These are phyloP conservation scores for Carex parvula DNA, from an alignment of 176 grass and related monocot species.

Conservation along the genomic window DNA sequence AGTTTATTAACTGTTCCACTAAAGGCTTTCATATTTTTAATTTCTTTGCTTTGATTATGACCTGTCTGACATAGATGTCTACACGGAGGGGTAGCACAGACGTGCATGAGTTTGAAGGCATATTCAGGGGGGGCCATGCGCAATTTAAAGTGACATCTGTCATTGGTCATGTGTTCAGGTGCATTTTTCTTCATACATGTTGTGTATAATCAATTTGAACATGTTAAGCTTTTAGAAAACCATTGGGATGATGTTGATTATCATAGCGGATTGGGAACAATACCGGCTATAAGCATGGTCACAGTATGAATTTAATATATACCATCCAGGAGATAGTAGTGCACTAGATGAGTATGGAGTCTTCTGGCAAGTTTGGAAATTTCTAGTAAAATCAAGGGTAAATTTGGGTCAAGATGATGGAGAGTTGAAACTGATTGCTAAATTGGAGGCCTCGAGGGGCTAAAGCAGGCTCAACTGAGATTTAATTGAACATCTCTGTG, in stretches of 20 bases:
- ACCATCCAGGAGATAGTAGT: not conserved
- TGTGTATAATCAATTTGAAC: not conserved
- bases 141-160: slow-evolving; percentile 87
- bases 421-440: not conserved
- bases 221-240: not conserved
- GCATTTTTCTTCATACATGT: not conserved
- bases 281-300: not conserved
- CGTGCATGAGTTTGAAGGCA: slow-evolving; percentile 87
- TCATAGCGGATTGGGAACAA: not conserved
- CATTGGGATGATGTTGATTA: not conserved
- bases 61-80: slow-evolving; percentile 44
- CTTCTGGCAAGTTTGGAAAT: not conserved
- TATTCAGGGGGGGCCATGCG: slow-evolving; percentile 50
- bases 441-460: not conserved
- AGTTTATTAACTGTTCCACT: no score
- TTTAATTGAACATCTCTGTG: not conserved
- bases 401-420: not conserved
- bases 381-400: not conserved
- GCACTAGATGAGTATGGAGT: not conserved
- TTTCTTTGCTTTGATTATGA: not conserved
- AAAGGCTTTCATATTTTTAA: no score
- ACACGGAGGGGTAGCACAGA: slow-evolving; percentile 78
- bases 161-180: slow-evolving; percentile 95
- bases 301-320: not conserved
- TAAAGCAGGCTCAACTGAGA: not conserved